Evolutionary conservation across 352 stramenopile genomes (phyloP).

Genomic region (Lagenidium giganteum): DNA sequence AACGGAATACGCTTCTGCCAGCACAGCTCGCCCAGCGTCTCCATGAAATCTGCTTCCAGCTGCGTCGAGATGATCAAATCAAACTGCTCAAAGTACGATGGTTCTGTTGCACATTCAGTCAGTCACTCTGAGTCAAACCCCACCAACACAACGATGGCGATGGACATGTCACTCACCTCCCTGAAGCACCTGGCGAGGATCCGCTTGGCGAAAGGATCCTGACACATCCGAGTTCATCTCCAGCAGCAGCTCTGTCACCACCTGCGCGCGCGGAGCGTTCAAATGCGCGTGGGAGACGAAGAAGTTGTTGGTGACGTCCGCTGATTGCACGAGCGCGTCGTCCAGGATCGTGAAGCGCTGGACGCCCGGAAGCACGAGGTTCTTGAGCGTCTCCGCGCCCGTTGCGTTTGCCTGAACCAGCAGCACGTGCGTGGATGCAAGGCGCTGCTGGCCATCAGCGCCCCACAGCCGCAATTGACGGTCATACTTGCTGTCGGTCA

Average conservation of each 20-base stretch:
- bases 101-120: too few species aligned
- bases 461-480: constrained; percentile 98
- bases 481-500: constrained; percentile 91
- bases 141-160: too few species aligned
- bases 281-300: constrained; percentile 75
- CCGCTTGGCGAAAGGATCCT: constrained; percentile 43
- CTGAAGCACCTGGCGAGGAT: constrained; percentile 41
- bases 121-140: too few species aligned
- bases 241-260: constrained; percentile 76
- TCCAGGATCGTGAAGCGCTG: constrained; percentile 94
- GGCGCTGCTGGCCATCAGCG: constrained; percentile 87
- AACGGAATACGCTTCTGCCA: constrained; percentile 66
- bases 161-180: too few species aligned
- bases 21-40: constrained; percentile 68
- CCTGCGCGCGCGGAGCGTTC: constrained; percentile 70
- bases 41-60: constrained; percentile 51
- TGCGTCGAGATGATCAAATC: constrained; percentile 88
- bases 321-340: constrained; percentile 63
- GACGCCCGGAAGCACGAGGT: constrained; percentile 91
- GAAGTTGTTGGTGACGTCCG: constrained; percentile 92
- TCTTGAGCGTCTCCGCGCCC: constrained; percentile 97
- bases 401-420: constrained; percentile 89
- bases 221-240: constrained; percentile 96
- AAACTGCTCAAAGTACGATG: constrained; percentile 56
- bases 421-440: constrained; percentile 88